Base-by-base conservation (phyloP, 2,329 filamentous ascomycete species). In the Epichloe glyceriae region DNA sequence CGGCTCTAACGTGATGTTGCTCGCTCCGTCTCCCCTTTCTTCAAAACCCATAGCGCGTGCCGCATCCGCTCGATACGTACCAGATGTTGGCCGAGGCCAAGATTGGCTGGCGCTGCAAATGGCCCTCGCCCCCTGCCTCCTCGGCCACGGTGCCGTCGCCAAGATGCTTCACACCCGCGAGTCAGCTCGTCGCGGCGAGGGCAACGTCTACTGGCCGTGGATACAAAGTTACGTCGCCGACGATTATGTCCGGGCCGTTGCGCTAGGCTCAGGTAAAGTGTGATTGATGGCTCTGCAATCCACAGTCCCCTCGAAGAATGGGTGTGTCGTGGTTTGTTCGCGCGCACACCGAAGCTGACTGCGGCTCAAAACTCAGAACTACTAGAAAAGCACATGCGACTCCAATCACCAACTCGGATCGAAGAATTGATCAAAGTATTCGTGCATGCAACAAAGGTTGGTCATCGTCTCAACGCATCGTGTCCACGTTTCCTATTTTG, bases 101-200 rank as follows among this genome's bases (percentile, higher is more conserved):
- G 89, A 95, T 69, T 94, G 85, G 82, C 74, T 96, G 43, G 89
- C 83, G 4, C 76, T 97, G 10, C 88, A 95, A 61, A 73, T 96
- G 54, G 83, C 88, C 4, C 74, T 96, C 50, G 82, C 90, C 14
- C 89, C 91, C 0, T 96, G 91, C 63, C 73, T 95, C 34, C 76
- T 96, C n/a, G 91, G 91, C 41, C 96, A 97, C 64, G 84, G 84
- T 10, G 79, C 80, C 51, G 86, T 94, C 53, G 91, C 87, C 5
- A 75, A 76, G 59, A 78, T 87, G 59, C 73, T 95, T 3, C 74
- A 82, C 58, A 72, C 72, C 14, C 82, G 86, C 54, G 69, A 75
- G 46, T 72, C 70, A n/a, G 85, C 81, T 37, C 72, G 72, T 54
- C 73, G 74, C 39, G 73, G 26, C 11, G 50, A 84, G 12, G 79